Conservation (phyloP, 768 basidiomycete species). For the Pisolithus microcarpus region DNA sequence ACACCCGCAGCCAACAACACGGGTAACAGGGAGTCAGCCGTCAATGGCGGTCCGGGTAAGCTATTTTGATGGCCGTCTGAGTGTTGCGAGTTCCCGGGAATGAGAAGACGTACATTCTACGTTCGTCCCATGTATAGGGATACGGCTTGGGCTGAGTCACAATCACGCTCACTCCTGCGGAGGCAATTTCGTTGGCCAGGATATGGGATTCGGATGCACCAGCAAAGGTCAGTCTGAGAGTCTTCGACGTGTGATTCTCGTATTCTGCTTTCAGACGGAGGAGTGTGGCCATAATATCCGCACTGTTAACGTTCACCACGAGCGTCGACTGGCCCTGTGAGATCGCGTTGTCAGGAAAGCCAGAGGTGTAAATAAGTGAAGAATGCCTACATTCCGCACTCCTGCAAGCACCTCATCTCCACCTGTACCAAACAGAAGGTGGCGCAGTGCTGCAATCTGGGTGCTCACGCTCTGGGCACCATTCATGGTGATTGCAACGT, state of each 20-base stretch:
- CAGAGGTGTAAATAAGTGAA: background rate
- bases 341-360: background rate
- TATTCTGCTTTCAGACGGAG: conserved; percentile 63
- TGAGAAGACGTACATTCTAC: conserved; percentile 44
- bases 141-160: conserved; percentile 55
- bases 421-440: conserved; percentile 54
- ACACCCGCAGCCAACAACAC: conserved; percentile 54
- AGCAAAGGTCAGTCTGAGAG: conserved; percentile 55
- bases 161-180: conserved; percentile 65
- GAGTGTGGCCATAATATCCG: conserved; percentile 68
- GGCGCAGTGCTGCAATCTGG: conserved; percentile 55
- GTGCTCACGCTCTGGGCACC: conserved; percentile 50
- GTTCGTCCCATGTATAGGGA: conserved; percentile 58
- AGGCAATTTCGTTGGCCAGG: conserved; percentile 61
- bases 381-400: conserved; percentile 10
- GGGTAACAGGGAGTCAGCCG: conserved; percentile 46
- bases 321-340: conserved; percentile 55
- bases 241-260: conserved; percentile 48
- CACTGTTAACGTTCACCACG: conserved; percentile 59
- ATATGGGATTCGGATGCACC: conserved; percentile 60
- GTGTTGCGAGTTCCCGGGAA: background rate
- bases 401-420: conserved; percentile 23
- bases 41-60: conserved; percentile 64
- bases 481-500: conserved; percentile 45
- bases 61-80: conserved; percentile 21